Conservation (phyloP, 768 basidiomycete genomes). For the Russula compacta region DNA sequence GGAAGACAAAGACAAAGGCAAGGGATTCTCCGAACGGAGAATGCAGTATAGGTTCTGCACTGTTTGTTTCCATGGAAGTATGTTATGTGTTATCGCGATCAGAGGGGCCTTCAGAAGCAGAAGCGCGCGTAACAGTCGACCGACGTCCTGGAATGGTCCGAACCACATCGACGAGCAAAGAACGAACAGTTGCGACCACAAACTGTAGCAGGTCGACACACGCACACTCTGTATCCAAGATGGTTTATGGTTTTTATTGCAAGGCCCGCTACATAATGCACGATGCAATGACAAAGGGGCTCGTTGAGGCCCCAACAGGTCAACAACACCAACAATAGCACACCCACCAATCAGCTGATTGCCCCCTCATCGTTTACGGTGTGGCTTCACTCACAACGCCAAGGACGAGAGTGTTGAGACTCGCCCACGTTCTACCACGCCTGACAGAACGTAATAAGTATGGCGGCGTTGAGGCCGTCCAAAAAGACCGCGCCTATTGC, state of each 20-base stretch:
- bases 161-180: neutral
- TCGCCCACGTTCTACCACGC: constrained; percentile 43
- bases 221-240: neutral
- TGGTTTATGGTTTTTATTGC: constrained; percentile 1
- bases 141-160: neutral
- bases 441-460: constrained; percentile 51
- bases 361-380: constrained; percentile 1
- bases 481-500: neutral
- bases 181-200: neutral
- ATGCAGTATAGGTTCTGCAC: neutral
- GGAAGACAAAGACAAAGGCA: too few relatives aligned
- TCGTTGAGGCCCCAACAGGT: constrained; percentile 46
- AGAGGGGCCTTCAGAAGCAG: neutral
- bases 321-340: constrained; percentile 11
- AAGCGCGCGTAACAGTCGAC: neutral
- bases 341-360: constrained; percentile 13
- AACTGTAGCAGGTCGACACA: too few relatives aligned
- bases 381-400: constrained; percentile 8
- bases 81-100: neutral
- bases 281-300: constrained; percentile 27
- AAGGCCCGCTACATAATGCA: neutral
- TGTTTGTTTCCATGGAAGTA: constrained; percentile 9
- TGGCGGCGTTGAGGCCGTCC: constrained; percentile 72
- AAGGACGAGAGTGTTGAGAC: constrained; percentile 35
- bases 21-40: too few relatives aligned